phyloP scores from a whole-genome alignment of 1,284 basidiomycete genomes.

The Ceratorhiza oryzae-sativae region DNA sequence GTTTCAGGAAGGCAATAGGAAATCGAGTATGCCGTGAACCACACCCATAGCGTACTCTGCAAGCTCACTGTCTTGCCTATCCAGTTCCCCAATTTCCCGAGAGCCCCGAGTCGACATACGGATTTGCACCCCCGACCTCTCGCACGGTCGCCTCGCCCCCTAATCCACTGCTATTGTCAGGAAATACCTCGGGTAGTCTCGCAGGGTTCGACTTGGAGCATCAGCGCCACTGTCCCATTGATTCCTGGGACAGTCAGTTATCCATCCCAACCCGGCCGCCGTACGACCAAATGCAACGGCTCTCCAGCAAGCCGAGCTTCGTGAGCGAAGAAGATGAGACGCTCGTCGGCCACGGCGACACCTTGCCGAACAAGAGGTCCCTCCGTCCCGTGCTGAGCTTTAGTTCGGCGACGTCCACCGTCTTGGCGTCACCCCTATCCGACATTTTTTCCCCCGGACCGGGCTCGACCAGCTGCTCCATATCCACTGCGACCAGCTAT shows the following conservation, averaged over 20 bases:
- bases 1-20: slow-evolving; percentile 7
- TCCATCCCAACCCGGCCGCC: neutral
- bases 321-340: slow-evolving; percentile 29
- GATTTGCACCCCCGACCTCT: neutral
- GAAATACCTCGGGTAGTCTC: neutral
- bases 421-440: slow-evolving; percentile 14
- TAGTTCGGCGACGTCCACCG: slow-evolving; percentile 29
- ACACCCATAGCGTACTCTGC: neutral
- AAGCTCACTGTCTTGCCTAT: neutral
- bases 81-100: slow-evolving; percentile 33
- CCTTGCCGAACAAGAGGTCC: neutral
- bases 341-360: slow-evolving; percentile 20
- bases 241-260: slow-evolving; percentile 11
- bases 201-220: neutral
- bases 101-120: slow-evolving; percentile 26
- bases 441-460: slow-evolving; percentile 23
- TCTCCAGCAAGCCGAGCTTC: slow-evolving; percentile 13
- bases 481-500: neutral
- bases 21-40: neutral
- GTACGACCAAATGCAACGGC: neutral
- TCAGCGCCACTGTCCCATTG: slow-evolving; percentile 2
- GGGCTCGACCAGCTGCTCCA: slow-evolving; percentile 11
- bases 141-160: neutral
- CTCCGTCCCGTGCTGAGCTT: slow-evolving; percentile 20
- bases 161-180: neutral